phyloP scores from a whole-genome alignment of 345 rosid genomes.

The Mallotus nudiflorus region DNA sequence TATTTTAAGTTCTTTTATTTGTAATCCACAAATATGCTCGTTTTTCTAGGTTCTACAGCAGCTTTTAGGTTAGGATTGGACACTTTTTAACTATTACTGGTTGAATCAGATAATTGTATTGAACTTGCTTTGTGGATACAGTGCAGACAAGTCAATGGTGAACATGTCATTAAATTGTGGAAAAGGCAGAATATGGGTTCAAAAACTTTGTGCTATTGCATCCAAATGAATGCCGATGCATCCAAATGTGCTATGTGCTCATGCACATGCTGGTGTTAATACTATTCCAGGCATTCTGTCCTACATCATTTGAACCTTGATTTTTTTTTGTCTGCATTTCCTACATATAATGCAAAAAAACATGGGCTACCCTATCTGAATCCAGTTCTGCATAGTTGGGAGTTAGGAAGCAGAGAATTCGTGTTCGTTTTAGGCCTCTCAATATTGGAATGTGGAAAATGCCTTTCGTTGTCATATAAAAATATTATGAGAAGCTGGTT shows the following conservation, averaged over 20 bases:
- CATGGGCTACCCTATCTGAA: neutral
- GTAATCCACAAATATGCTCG: neutral
- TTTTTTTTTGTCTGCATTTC: constrained; percentile 8
- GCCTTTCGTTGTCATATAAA: neutral
- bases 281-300: constrained; percentile 11
- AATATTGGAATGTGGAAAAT: neutral
- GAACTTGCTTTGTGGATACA: neutral
- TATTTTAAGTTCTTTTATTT: neutral
- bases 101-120: neutral
- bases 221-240: constrained; percentile 1
- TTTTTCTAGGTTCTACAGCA: neutral
- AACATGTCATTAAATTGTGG: neutral
- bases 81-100: neutral
- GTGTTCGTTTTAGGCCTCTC: neutral
- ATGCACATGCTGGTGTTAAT: constrained; percentile 26
- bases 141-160: neutral
- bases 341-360: neutral
- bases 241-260: neutral
- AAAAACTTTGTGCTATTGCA: neutral
- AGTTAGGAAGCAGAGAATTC: neutral
- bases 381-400: neutral
- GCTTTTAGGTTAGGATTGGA: neutral
- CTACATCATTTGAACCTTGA: constrained; percentile 14
- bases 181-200: constrained; percentile 7
- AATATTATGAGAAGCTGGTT: no score